A percentile compares a stretch with the other conserved stretches of the same genome.
These are phyloP conservation scores for Yarrowia hollandica DNA, from an alignment of 805 yeast species.

Conservation along the genomic window DNA sequence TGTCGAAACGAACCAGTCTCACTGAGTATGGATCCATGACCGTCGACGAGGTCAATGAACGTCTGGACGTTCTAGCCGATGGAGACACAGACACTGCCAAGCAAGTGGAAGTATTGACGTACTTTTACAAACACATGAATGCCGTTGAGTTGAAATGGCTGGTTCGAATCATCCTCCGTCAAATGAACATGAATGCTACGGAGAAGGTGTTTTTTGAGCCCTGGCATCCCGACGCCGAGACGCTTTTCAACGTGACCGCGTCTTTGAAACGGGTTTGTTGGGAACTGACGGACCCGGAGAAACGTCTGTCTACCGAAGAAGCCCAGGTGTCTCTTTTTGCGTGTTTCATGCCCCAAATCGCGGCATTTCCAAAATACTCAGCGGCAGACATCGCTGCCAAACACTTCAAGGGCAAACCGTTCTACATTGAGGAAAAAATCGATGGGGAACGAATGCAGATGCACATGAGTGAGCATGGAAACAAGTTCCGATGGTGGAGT, in stretches of 20 bases:
- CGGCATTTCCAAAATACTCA: slow-evolving; percentile 54
- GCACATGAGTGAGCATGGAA: slow-evolving; percentile 58
- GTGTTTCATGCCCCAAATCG: slow-evolving; percentile 77
- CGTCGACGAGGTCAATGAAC: slow-evolving; percentile 52
- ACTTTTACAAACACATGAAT: slow-evolving; percentile 55
- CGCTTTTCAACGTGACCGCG: slow-evolving; percentile 63
- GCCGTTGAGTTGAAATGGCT: slow-evolving; percentile 68
- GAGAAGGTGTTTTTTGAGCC: slow-evolving; percentile 56
- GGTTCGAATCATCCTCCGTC: slow-evolving; percentile 61
- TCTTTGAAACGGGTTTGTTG: slow-evolving; percentile 61
- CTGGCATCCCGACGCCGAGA: slow-evolving; percentile 81
- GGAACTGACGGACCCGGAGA: slow-evolving; percentile 53
- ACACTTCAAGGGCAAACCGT: slow-evolving; percentile 48
- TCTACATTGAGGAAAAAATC: slow-evolving; percentile 83
- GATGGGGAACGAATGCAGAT: slow-evolving; percentile 89
- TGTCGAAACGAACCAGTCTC: slow-evolving; percentile 51
- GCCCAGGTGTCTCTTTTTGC: slow-evolving; percentile 48
- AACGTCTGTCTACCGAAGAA: slow-evolving; percentile 47
- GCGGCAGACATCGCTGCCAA: slow-evolving; percentile 53
- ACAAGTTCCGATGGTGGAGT: slow-evolving; percentile 53
- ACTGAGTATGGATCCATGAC: slow-evolving; percentile 44
- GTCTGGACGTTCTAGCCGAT: slow-evolving; percentile 49
- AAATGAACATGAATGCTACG: slow-evolving; percentile 51
- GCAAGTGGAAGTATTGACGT: slow-evolving; percentile 49
- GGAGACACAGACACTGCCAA: slow-evolving; percentile 40